Percentiles rank a stretch among this genome's conserved stretches.
phyloP scores from a whole-genome alignment of 1,284 basidiomycete genomes.

The Naganishia sp. region DNA sequence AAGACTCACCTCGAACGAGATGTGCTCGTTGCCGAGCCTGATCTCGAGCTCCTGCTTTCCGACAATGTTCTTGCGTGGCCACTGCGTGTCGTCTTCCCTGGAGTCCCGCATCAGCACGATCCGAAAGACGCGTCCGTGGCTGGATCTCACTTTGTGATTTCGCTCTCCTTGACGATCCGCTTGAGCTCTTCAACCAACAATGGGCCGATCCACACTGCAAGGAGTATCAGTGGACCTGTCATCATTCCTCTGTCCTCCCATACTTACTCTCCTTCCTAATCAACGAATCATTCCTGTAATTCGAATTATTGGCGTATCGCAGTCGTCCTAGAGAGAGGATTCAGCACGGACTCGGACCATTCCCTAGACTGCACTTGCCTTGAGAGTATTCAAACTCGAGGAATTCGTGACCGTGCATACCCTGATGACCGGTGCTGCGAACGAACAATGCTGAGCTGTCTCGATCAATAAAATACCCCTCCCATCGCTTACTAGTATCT shows the following conservation, averaged over 20 bases:
- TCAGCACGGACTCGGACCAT: background rate
- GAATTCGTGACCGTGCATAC: slow-evolving; percentile 95
- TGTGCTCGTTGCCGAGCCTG: slow-evolving; percentile 89
- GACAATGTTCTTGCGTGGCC: slow-evolving; percentile 98
- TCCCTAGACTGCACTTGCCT: slow-evolving; percentile 52
- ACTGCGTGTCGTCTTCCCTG: slow-evolving; percentile 95
- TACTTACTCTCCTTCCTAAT: slow-evolving; percentile 96
- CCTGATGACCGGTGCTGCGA: slow-evolving; percentile 84
- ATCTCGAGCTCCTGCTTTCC: slow-evolving; percentile 98
- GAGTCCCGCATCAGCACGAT: background rate
- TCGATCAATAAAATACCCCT: background rate
- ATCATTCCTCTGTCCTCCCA: background rate
- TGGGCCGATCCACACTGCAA: slow-evolving; percentile 87
- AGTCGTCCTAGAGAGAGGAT: slow-evolving; percentile 62
- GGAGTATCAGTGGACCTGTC: background rate
- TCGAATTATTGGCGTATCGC: slow-evolving; percentile 98
- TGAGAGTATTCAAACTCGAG: slow-evolving; percentile 98
- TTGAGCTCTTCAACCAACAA: slow-evolving; percentile 91
- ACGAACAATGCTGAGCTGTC: background rate
- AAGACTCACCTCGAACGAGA: slow-evolving; percentile 84
- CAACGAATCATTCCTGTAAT: slow-evolving; percentile 94
- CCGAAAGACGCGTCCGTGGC: background rate
- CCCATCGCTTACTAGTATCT: slow-evolving; percentile 78
- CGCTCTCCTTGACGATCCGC: slow-evolving; percentile 88
- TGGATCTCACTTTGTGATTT: slow-evolving; percentile 81